Evolutionary conservation across 2,329 filamentous ascomycete genomes (phyloP), one percentile per base, ranked within the genome.

Genomic region (Lasiodiplodia citricola): DNA sequence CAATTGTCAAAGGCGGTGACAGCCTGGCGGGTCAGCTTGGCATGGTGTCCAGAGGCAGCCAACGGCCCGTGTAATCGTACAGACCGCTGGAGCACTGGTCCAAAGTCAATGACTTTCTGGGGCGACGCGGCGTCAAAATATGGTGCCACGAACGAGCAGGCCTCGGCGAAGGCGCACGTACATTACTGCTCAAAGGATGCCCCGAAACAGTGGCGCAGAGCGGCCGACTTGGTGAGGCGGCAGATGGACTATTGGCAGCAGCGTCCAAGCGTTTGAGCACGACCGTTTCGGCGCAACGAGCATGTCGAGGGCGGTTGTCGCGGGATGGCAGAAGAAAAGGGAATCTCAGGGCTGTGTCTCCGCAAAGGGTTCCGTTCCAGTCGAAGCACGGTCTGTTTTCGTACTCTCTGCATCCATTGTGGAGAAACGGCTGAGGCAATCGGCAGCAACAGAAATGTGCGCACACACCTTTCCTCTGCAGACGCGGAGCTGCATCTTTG

Each of bases 1-100:
- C 60, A 54, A 31, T 50, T 63, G 41, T 37, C 60, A 64, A 47
- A 31, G 47, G 28, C 25, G 60, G 44, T 64, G 60, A 52, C 60
- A 38, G 47, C 60, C 51, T 64, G 60, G 60, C 60, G 21, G 25
- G n/a, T 47, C 28, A 31, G 60, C 44, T 63, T 64, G 60, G 60
- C 60, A 21, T 52, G 60, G 60, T 52, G 60, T 64, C 52, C 10
- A 35, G 44, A 37, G 60, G 60, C 60, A 52, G 44, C n/a, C 23
- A 37, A 16, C 2, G 60, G n/a, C 38, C 60, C 47, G 60, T 64
- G 60, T 47, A 31, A 16, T 14, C n/a, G 37, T 16, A 44, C 58
- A 50, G 58, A 63, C 41, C 58, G 58, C 58, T 37, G 58, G 37
- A 51, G 54, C 54, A n/a, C 25, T 54, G 28, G 54, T 16, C 16